phyloP scores from a whole-genome alignment of 2,329 filamentous ascomycete genomes.

The Exophiala mesophila region DNA sequence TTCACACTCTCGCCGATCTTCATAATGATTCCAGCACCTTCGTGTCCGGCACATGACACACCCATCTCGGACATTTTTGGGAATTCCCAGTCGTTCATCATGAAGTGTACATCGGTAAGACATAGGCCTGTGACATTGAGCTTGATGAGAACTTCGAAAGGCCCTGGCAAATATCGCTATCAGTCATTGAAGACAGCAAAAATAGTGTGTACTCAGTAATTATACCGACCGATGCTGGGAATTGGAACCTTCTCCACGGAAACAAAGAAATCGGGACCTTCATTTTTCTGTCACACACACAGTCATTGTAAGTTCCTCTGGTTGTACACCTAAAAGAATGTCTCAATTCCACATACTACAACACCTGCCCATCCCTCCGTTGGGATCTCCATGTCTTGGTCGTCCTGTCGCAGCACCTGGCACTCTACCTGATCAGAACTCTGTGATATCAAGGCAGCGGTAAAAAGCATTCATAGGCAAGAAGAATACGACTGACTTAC shows the following conservation, averaged over 20 bases:
- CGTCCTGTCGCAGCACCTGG: too few species aligned
- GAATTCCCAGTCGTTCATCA: conserved; percentile 30
- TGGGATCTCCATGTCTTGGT: conserved; percentile 36
- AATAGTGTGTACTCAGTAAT: not conserved
- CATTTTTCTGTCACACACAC: conserved; percentile 30
- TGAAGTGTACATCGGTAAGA: conserved; percentile 53
- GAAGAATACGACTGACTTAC: too few species aligned
- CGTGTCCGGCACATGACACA: conserved; percentile 38
- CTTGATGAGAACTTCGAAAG: conserved; percentile 51
- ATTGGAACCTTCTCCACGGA: conserved; percentile 48
- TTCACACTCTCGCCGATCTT: conserved; percentile 45
- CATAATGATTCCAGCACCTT: conserved; percentile 41
- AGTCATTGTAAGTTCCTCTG: not conserved
- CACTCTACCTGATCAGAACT: too few species aligned
- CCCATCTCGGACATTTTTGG: conserved; percentile 13
- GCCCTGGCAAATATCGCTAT: conserved; percentile 32
- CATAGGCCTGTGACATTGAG: conserved; percentile 56
- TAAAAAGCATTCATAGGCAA: too few species aligned
- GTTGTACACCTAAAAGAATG: too few species aligned
- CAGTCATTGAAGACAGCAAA: not conserved
- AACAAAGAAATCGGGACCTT: conserved; percentile 46
- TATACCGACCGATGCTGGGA: conserved; percentile 34
- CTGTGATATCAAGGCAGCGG: too few species aligned
- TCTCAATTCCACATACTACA: conserved; percentile 32
- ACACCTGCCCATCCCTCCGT: conserved; percentile 49